These are phyloP conservation scores for Galeopsis tetrahit DNA, from an alignment of 257 asterid genomes.

Conservation along the genomic window DNA sequence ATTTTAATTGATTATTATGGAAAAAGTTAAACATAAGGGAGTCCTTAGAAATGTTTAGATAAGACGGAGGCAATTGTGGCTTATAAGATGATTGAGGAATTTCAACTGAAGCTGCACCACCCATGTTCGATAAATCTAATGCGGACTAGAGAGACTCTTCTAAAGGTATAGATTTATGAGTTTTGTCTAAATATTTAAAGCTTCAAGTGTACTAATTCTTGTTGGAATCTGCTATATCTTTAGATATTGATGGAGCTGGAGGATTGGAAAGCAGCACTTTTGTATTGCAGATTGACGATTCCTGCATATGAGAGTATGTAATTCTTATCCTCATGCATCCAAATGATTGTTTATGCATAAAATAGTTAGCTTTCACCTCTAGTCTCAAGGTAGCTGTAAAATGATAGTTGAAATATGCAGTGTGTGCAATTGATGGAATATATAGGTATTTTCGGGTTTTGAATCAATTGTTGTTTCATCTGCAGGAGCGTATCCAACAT, in stretches of 20 bases:
- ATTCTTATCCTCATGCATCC: conserved; percentile 16
- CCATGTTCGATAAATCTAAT: conserved; percentile 73
- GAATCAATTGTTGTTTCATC: neutral
- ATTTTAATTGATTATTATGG: conserved; percentile 14
- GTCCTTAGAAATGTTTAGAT: conserved; percentile 52
- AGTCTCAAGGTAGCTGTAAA: conserved; percentile 9
- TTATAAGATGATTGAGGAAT: conserved; percentile 67
- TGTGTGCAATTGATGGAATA: neutral
- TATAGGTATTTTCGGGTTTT: neutral
- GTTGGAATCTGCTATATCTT: neutral
- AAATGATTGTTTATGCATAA: neutral
- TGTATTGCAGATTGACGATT: conserved; percentile 69
- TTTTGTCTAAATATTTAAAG: neutral
- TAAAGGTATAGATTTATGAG: conserved; percentile 58
- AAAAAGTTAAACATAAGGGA: conserved; percentile 13
- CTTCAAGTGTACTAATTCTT: no score
- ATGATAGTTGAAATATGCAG: conserved; percentile 12
- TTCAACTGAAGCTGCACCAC: conserved; percentile 61
- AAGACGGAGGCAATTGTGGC: conserved; percentile 51
- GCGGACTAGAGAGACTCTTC: conserved; percentile 78
- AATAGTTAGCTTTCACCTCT: conserved; percentile 1
- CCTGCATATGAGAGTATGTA: conserved; percentile 75
- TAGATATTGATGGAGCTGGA: conserved; percentile 78
- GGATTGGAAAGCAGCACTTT: conserved; percentile 81
- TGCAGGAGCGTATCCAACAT: conserved; percentile 75